phyloP scores from a whole-genome alignment of 371 early-diverging fungal genomes.

The Fennellomyces sp. region DNA sequence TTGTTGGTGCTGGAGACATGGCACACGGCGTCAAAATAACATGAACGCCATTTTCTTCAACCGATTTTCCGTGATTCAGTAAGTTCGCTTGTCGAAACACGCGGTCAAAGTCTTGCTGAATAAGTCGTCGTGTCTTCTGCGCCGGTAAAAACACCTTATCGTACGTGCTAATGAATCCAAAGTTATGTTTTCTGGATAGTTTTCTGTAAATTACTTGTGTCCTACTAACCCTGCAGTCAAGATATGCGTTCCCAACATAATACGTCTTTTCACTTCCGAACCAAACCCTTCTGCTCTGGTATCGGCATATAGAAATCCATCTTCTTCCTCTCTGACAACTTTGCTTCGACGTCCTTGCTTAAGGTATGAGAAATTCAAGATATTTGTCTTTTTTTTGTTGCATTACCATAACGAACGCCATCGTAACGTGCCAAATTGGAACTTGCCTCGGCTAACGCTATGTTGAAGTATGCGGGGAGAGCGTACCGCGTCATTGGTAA shows the following conservation, averaged over 20 bases:
- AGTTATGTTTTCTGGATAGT: not conserved
- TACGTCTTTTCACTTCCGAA: conserved; percentile 79
- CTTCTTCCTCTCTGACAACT: conserved; percentile 21
- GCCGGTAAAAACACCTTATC: conserved; percentile 77
- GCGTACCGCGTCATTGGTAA: conserved; percentile 74
- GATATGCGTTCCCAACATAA: conserved; percentile 85
- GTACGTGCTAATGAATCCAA: conserved; percentile 41
- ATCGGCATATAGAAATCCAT: conserved; percentile 54
- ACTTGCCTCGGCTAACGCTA: conserved; percentile 92
- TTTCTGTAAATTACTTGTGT: not conserved
- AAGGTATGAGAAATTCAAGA: not conserved
- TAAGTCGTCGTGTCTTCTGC: conserved; percentile 75
- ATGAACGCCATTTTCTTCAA: conserved; percentile 48
- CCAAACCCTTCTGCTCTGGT: conserved; percentile 79
- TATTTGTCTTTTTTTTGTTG: not conserved
- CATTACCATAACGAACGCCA: conserved; percentile 82
- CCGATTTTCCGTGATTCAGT: conserved; percentile 8
- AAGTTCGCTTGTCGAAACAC: conserved; percentile 61
- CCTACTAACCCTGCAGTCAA: conserved; percentile 70
- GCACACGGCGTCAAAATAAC: conserved; percentile 76
- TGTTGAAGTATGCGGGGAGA: conserved; percentile 85
- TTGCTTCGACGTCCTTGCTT: conserved; percentile 42
- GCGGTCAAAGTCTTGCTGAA: conserved; percentile 80
- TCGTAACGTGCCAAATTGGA: conserved; percentile 91
- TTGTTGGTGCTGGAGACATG: conserved; percentile 65